A percentile compares a stretch with the other conserved stretches of the same genome.
Evolutionary conservation across 1,284 basidiomycete species (phyloP).

Genomic region (Sphagnurus paluster): DNA sequence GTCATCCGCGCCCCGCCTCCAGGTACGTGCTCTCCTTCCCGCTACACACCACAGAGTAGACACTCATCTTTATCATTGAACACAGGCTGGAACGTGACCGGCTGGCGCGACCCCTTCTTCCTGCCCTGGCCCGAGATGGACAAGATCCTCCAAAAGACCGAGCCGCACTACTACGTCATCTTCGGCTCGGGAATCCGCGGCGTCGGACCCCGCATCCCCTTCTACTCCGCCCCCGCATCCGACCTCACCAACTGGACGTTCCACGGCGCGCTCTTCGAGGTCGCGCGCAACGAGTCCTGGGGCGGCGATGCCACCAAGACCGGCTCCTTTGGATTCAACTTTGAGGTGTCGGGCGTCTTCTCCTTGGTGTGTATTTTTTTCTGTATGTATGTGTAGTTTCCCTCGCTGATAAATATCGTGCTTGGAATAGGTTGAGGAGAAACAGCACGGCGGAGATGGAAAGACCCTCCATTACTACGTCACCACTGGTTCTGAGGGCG

Average conservation of each 20-base stretch:
- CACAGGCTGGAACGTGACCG: conserved; percentile 7
- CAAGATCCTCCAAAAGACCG: not conserved
- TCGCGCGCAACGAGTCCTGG: conserved; percentile 2
- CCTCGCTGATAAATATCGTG: not conserved
- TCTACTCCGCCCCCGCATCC: conserved; percentile 6
- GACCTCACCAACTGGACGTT: conserved; percentile 8
- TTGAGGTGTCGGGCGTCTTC: conserved; percentile 6
- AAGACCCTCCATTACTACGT: conserved; percentile 1
- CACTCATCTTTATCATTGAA: too few species aligned
- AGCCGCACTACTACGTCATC: conserved; percentile 4
- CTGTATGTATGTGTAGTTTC: not conserved
- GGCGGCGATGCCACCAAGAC: conserved; percentile 4
- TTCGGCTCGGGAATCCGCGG: conserved; percentile 7
- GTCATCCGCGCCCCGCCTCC: not conserved
- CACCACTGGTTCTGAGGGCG: conserved; percentile 3
- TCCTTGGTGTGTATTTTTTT: conserved; percentile 3
- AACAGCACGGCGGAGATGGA: conserved; percentile 1
- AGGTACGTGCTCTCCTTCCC: not conserved
- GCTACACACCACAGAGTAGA: not conserved
- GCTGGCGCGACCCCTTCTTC: conserved; percentile 5
- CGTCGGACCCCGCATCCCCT: conserved; percentile 4
- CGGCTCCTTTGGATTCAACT: conserved; percentile 4
- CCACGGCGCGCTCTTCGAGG: conserved; percentile 2
- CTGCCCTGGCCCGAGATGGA: conserved; percentile 6
- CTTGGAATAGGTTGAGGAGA: not conserved